Base-by-base conservation (phyloP, 23 red algal species). In the Pyropia yezoensis region DNA sequence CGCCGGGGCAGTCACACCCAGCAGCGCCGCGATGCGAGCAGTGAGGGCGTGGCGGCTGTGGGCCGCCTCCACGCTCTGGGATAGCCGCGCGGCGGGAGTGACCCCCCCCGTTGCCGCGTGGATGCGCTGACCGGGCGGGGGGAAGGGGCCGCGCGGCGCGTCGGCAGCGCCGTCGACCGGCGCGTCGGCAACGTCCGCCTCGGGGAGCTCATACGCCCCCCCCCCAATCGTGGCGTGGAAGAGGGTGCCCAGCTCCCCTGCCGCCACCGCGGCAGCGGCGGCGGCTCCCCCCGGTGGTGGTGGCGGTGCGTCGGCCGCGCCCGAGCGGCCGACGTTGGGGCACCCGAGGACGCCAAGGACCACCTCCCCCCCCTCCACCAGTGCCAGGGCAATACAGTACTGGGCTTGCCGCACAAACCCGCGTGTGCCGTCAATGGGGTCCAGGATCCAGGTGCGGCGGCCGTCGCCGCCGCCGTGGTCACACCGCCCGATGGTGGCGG, bases 371-470 rank as follows among this genome's bases (percentile, higher is more conserved):
- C 34, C 15, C 12, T 87, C 65, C 27, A 91, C 62, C 16, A 98
- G 80, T 2, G 71, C 94, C 23, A 98, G 76, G 1, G 94, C 94
- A 19, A 88, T 91, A 56, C 94, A 98, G 65, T 80, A 98, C 64
- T 98, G 94, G 4, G 83, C 75, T 30, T 80, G 76, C 27, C 80
- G 77, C 61, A 98, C 65, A 75, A 91, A 98, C 12, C 94, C 94
- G 11, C 74, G 87, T 1, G 94, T 98, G 32, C 94, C 94, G 64
- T 98, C 94, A 57, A 98, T 87, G 16, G 94, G 94, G 65, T 98
- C 94, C 21, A 90, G 52, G 19, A 98, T 77, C 94, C 94, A 98
- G 24, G 85, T 90, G n/a, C 82, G 54, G 2, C 68, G 70, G 23
- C 70, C 70, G 56, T 77, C 62, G 18, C 85, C 85, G 49, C 78